phyloP scores from a whole-genome alignment of 441 rosid genomes.

The Iberis amara region DNA sequence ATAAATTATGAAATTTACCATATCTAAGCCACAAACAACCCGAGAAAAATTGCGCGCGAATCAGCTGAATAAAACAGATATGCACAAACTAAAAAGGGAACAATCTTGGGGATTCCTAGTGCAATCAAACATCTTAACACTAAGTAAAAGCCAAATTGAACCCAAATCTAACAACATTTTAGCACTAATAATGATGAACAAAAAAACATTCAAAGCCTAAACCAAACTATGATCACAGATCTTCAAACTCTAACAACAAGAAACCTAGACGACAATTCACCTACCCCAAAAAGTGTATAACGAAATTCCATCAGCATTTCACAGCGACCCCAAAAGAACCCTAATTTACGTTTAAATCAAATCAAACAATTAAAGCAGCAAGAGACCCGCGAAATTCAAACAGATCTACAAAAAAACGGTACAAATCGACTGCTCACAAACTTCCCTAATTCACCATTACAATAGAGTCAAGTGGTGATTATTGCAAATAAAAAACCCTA shows the following conservation, averaged over 20 bases:
- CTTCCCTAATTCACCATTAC: background rate
- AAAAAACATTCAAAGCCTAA: background rate
- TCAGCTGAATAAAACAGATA: constrained; percentile 2
- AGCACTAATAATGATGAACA: background rate
- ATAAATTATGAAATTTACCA: background rate
- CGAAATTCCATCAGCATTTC: constrained; percentile 1
- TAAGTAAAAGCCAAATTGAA: background rate
- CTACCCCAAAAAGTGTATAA: constrained; percentile 3
- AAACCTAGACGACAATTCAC: constrained; percentile 24
- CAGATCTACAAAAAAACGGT: constrained; percentile 21
- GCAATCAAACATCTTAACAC: constrained; percentile 8
- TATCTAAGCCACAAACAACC: background rate
- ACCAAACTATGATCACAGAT: constrained; percentile 13
- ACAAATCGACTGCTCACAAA: background rate
- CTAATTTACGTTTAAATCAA: background rate
- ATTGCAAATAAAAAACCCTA: constrained; percentile 3
- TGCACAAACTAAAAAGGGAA: constrained; percentile 3
- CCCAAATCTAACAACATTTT: constrained; percentile 8
- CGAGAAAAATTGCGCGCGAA: background rate
- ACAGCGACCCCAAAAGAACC: background rate
- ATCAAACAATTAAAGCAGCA: background rate
- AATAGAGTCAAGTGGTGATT: background rate
- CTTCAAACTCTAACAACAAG: constrained; percentile 2
- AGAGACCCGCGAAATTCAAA: constrained; percentile 17
- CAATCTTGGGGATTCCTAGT: constrained; percentile 18